These are phyloP conservation scores for Debaryomyces hansenii DNA, from an alignment of 805 yeast genomes.

Conservation along the genomic window DNA sequence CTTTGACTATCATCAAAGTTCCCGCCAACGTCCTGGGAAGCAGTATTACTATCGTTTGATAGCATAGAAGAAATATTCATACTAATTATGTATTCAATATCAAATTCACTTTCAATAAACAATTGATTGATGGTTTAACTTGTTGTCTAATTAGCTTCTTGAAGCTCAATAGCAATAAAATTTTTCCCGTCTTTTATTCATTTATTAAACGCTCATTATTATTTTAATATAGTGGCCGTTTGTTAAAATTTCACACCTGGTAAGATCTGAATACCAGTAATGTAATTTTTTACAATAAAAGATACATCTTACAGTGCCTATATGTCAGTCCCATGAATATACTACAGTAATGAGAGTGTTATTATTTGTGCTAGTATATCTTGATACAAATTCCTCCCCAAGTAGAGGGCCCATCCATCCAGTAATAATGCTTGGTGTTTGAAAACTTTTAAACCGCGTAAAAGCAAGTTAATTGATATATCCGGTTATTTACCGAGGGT, in stretches of 20 bases:
- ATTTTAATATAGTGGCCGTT: background rate
- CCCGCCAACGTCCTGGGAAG: conserved; percentile 8
- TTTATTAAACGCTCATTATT: conserved; percentile 3
- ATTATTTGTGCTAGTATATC: no score
- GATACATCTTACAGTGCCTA: no score
- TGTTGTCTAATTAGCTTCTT: background rate
- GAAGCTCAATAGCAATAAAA: conserved; percentile 1
- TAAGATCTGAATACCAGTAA: background rate
- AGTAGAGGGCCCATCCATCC: background rate
- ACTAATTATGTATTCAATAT: background rate
- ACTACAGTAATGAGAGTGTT: no score
- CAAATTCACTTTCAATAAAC: background rate
- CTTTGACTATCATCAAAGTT: conserved; percentile 2
- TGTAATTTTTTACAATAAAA: background rate
- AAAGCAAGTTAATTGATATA: background rate
- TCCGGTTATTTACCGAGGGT: background rate
- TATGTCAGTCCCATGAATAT: no score
- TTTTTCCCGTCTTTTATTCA: conserved; percentile 2
- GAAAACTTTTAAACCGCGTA: conserved; percentile 1
- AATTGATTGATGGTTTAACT: background rate
- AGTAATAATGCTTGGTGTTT: background rate
- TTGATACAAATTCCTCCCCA: no score
- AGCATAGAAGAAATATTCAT: conserved; percentile 40
- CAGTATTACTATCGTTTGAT: conserved; percentile 21
- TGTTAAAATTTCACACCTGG: conserved; percentile 1